Conservation (phyloP, 164 flowering plant species). For the Euptelea pleiosperma region DNA sequence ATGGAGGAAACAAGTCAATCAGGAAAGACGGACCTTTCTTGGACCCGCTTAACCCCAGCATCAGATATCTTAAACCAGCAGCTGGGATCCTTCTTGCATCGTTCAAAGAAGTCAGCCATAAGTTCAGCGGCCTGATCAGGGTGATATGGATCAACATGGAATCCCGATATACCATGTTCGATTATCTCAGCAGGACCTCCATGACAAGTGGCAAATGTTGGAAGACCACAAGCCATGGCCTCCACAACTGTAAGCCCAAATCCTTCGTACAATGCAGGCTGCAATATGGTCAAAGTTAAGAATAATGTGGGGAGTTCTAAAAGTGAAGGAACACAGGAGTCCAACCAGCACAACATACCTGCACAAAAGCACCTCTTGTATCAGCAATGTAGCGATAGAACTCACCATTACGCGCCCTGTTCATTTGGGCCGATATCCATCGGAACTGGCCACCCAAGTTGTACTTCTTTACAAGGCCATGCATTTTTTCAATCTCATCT, state of each 20-base stretch:
- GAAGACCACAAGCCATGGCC: slow-evolving; percentile 98
- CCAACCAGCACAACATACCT: slow-evolving; percentile 38
- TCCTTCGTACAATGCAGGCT: slow-evolving; percentile 97
- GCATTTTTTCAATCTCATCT: slow-evolving; percentile 91
- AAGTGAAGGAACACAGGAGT: background rate
- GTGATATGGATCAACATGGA: slow-evolving; percentile 93
- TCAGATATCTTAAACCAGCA: slow-evolving; percentile 73
- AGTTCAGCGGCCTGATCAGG: slow-evolving; percentile 63
- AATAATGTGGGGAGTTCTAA: background rate
- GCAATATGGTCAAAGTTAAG: slow-evolving; percentile 11
- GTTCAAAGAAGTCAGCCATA: slow-evolving; percentile 59
- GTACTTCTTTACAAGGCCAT: slow-evolving; percentile 60
- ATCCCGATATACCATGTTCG: slow-evolving; percentile 85
- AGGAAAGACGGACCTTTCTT: slow-evolving; percentile 53
- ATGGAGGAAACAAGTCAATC: background rate
- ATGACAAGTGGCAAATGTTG: slow-evolving; percentile 94
- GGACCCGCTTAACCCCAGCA: slow-evolving; percentile 57
- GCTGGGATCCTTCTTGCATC: slow-evolving; percentile 58
- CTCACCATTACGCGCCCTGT: slow-evolving; percentile 90
- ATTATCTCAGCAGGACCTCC: slow-evolving; percentile 98
- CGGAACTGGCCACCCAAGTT: slow-evolving; percentile 75
- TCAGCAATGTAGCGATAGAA: slow-evolving; percentile 94
- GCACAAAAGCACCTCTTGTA: slow-evolving; percentile 81
- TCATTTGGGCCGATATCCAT: slow-evolving; percentile 82
- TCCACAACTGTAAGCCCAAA: slow-evolving; percentile 98